These are phyloP conservation scores for Aureobasidium sp. DNA, from an alignment of 2,329 filamentous ascomycete genomes.

Conservation along the genomic window DNA sequence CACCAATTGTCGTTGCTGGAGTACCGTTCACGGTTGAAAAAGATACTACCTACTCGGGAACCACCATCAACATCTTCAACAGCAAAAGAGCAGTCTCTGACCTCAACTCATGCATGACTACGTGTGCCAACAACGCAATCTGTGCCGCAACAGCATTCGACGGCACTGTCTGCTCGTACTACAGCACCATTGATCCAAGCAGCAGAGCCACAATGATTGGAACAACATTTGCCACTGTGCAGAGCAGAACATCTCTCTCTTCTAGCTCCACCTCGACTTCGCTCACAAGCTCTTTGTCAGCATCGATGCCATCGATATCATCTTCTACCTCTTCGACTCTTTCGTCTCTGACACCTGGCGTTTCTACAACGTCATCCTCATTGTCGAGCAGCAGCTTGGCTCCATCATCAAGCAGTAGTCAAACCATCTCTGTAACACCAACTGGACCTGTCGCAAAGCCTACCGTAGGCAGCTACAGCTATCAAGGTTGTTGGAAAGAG, in stretches of 20 bases:
- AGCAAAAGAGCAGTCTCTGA: background rate
- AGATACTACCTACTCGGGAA: slow-evolving; percentile 6
- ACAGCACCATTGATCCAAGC: background rate
- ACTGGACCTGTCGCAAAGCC: slow-evolving; percentile 15
- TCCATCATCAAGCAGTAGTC: background rate
- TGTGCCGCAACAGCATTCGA: slow-evolving; percentile 15
- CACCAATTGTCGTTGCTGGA: background rate
- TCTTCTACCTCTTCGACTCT: background rate
- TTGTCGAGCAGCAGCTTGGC: background rate
- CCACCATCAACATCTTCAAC: background rate
- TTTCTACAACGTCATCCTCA: slow-evolving; percentile 23
- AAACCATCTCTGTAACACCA: background rate
- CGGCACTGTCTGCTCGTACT: background rate
- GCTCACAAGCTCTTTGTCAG: too few relatives aligned
- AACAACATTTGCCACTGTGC: background rate
- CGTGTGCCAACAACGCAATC: background rate
- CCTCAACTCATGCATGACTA: background rate
- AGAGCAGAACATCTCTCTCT: background rate
- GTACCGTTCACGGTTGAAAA: slow-evolving; percentile 1
- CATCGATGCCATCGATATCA: too few relatives aligned
- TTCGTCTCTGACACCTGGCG: slow-evolving; percentile 16
- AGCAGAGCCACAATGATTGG: background rate
- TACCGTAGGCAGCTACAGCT: slow-evolving; percentile 22
- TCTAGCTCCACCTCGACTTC: background rate
- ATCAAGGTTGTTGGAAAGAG: slow-evolving; percentile 27